These are phyloP conservation scores for Myxozyma melibiosi DNA, from an alignment of 805 yeast species.

Conservation along the genomic window DNA sequence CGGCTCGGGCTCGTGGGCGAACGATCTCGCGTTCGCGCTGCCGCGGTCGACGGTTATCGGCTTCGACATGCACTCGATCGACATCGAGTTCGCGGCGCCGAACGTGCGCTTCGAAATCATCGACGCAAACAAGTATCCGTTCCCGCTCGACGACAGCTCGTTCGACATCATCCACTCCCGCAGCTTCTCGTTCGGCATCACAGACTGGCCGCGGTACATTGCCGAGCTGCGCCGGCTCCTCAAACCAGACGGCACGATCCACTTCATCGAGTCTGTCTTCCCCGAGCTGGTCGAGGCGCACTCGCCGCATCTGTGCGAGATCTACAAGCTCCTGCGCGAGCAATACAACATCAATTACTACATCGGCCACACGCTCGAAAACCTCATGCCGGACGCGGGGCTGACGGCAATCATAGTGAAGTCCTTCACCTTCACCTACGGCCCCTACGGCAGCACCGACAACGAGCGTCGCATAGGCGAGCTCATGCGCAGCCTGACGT, in stretches of 20 bases:
- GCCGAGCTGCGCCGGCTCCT: conserved; percentile 21
- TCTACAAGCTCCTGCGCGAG: not conserved
- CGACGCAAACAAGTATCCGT: conserved; percentile 17
- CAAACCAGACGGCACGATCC: conserved; percentile 19
- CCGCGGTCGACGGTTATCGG: conserved; percentile 16
- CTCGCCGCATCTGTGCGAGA: not conserved
- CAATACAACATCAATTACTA: not conserved
- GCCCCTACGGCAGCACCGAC: conserved; percentile 9
- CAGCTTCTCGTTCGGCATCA: conserved; percentile 7
- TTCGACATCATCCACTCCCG: conserved; percentile 24
- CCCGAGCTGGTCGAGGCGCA: conserved; percentile 1
- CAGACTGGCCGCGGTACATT: conserved; percentile 17
- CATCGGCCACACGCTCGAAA: conserved; percentile 2
- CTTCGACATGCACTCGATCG: conserved; percentile 11
- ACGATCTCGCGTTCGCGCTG: conserved; percentile 21
- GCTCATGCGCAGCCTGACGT: conserved; percentile 3
- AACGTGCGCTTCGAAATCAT: conserved; percentile 16
- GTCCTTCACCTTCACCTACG: conserved; percentile 13
- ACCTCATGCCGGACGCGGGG: conserved; percentile 2
- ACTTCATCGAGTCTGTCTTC: conserved; percentile 15
- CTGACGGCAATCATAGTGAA: conserved; percentile 5
- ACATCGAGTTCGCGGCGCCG: conserved; percentile 7
- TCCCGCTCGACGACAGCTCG: conserved; percentile 6
- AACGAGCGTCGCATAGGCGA: conserved; percentile 16
- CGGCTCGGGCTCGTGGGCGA: conserved; percentile 25